Percentiles rank a stretch among this genome's conserved stretches.
These are phyloP conservation scores for Lignosus rhinocerotis DNA, from an alignment of 1,284 basidiomycete species.

Conservation along the genomic window DNA sequence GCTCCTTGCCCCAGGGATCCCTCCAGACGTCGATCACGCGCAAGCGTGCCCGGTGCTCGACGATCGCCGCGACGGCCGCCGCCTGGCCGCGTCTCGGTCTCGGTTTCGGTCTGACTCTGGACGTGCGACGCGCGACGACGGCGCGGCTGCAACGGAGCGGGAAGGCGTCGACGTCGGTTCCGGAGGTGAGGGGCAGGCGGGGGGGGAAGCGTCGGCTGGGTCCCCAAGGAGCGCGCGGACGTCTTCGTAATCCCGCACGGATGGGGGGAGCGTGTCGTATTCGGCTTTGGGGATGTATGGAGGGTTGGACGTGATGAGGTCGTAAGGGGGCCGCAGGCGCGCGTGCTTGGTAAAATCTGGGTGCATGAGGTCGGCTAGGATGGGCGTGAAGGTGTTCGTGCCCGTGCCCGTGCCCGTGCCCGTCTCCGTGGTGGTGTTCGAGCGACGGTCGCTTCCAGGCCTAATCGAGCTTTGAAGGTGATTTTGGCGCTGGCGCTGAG, in stretches of 20 bases:
- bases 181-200: background rate
- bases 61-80: constrained; percentile 55
- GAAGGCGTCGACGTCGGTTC: too few species aligned
- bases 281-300: constrained; percentile 81
- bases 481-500: background rate
- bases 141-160: too few species aligned
- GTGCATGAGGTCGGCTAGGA: constrained; percentile 49
- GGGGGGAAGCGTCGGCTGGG: background rate
- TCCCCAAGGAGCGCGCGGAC: constrained; percentile 80
- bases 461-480: background rate
- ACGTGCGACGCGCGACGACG: too few species aligned
- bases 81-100: constrained; percentile 56
- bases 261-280: constrained; percentile 61
- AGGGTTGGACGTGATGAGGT: constrained; percentile 90
- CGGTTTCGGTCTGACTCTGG: background rate
- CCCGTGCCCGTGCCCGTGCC: background rate
- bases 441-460: background rate
- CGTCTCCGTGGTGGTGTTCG: background rate
- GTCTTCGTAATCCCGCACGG: constrained; percentile 81
- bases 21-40: constrained; percentile 63
- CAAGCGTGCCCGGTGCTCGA: constrained; percentile 47
- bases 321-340: constrained; percentile 51
- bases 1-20: constrained; percentile 75
- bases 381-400: constrained; percentile 48
- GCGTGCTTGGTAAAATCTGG: constrained; percentile 37